These are phyloP conservation scores for Linum lewisii DNA, from an alignment of 345 rosid genomes.

Conservation along the genomic window DNA sequence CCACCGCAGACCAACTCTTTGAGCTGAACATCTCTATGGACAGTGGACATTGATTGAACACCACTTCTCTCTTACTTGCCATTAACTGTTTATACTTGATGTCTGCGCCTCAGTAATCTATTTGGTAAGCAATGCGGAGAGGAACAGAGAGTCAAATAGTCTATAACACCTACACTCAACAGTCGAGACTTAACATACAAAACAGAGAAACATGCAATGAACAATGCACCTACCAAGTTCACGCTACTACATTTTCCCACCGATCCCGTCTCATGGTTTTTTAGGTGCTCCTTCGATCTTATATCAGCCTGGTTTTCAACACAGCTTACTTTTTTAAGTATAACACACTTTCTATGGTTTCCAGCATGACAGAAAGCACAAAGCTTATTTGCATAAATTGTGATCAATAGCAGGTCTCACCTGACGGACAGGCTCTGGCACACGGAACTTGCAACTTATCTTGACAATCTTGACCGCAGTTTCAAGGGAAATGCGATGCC, in stretches of 20 bases:
- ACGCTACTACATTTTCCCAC: slow-evolving; percentile 14
- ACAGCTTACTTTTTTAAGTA: neutral
- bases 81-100: too few relatives aligned
- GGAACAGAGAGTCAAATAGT: too few relatives aligned
- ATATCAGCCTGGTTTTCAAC: slow-evolving; percentile 54
- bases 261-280: slow-evolving; percentile 27
- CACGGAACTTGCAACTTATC: slow-evolving; percentile 67
- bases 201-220: neutral
- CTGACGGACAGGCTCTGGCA: slow-evolving; percentile 92
- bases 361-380: neutral
- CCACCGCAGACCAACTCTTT: too few relatives aligned
- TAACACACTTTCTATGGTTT: neutral
- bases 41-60: too few relatives aligned
- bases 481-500: slow-evolving; percentile 69
- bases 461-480: slow-evolving; percentile 49
- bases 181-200: too few relatives aligned
- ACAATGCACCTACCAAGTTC: slow-evolving; percentile 14
- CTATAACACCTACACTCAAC: too few relatives aligned
- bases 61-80: too few relatives aligned
- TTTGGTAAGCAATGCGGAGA: too few relatives aligned
- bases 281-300: slow-evolving; percentile 59
- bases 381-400: neutral
- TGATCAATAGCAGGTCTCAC: slow-evolving; percentile 21
- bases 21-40: too few relatives aligned
- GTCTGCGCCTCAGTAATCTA: too few relatives aligned